Evolutionary conservation across 73 alveolate species (phyloP), one percentile per base, ranked within the genome.

Genomic region (Paramecium bursaria): DNA sequence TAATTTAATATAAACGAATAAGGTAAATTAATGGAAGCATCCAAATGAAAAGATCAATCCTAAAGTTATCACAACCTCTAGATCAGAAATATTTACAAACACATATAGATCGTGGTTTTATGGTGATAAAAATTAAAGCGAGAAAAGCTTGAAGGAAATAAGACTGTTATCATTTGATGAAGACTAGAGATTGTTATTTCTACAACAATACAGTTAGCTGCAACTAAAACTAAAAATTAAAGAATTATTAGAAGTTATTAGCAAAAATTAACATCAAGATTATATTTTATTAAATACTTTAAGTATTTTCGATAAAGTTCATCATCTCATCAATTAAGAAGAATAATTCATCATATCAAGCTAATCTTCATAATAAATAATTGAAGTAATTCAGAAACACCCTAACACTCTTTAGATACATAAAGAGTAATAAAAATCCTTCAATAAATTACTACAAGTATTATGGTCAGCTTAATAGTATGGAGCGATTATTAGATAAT

Each of bases 121-220:
- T 23, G 17, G 51, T 0, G 76, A 57, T 25, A 29, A 48, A 13
- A 57, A 57, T 57, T 23, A 57, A 14, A 57, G 26, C 13, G n/a
- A n/a, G n/a, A 57, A 26, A 29, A 29, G 2, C 14, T 57, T 25
- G n/a, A 57, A 57, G 9, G 76, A 57, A 57, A 44, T 57, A 3
- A 57, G 76, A 29, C 29, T 57, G 3, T 23, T 57, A 30, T 29
- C 26, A 57, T 57, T 57, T 17, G 31, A 33, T 57, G 76, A 57
- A 13, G 3, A 19, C 31, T 30, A 57, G 15, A 29, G 26, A n/a
- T 15, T 29, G 31, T 9, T 29, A n/a, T 57, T 29, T 30, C 26
- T 57, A 11, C 17, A 57, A 9, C 29, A 57, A 31, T 57, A 57
- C 15, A 26, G 29, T 2, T 11, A 57, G 31, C 31, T 29, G 3